Base-by-base conservation (phyloP, 768 basidiomycete species). In the Tricholoma saponaceum region DNA sequence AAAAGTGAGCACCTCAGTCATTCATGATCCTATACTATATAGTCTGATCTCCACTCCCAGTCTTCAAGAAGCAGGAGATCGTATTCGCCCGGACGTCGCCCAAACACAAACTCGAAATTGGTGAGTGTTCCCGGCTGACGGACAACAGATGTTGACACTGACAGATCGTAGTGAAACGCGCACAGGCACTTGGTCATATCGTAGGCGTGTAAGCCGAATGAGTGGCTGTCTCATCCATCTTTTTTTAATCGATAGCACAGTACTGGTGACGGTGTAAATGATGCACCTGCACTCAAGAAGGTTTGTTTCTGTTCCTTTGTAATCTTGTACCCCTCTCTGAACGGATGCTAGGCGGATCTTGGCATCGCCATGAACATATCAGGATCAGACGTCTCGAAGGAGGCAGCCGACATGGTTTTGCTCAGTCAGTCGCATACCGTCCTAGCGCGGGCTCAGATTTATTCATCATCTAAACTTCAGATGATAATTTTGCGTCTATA, bases 301-400 rank as follows among this genome's bases (percentile, higher is more conserved):
- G 76, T 71, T 50, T 33, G 55, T 53, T 9, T n/a, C 53, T 46
- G 25, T 25, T 20, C 3, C 30, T 20, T 35, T 14, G 8, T 13
- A 41, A 26, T 23, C 35, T 13, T 22, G 23, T 10, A 8, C 43
- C 22, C 22, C 12, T 10, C n/a, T 14, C 39, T 54, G 2, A 49
- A 32, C 25, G 4, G 35, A 18, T n/a, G 14, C 20, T 54, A 80
- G 77, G 85, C 86, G 26, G 86, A 87, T 60, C 76, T 88, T 22
- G 86, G 86, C 28, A 87, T 87, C 63, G 85, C 86, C 0, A 89
- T 89, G 86, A 87, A 87, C 62, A 83, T 87, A 33, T 86, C 85
- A 23, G 86, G 86, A 32, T 87, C 85, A 4, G 86, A 87, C 60
- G 86, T 87, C 10, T 86, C 85, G 1, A 87, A 89, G 64, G 86